phyloP scores from a whole-genome alignment of 768 basidiomycete species.

The Mycena epipterygia region DNA sequence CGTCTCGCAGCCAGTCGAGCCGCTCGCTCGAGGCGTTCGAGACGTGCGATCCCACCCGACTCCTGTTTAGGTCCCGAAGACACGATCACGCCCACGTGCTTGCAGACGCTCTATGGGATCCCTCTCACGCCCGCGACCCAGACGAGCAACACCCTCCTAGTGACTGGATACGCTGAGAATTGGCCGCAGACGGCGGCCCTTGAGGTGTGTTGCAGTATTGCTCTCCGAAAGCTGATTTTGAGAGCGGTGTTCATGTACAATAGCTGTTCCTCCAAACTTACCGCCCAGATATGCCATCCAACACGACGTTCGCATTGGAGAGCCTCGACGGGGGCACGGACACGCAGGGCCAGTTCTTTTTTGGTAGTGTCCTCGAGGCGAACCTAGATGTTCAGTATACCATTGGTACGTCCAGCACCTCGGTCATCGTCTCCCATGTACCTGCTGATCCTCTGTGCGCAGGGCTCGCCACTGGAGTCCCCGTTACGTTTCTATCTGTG shows the following conservation, averaged over 20 bases:
- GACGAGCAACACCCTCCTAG: no score
- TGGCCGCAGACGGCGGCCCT: no score
- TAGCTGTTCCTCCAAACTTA: no score
- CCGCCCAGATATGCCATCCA: no score
- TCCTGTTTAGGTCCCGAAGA: neutral
- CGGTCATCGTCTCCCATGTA: neutral
- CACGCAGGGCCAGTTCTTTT: no score
- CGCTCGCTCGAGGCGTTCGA: slow-evolving; percentile 5
- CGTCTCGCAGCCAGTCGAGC: slow-evolving; percentile 18
- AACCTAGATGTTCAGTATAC: slow-evolving; percentile 35
- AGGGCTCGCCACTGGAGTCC: slow-evolving; percentile 1
- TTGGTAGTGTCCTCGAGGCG: neutral
- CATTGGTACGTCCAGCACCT: slow-evolving; percentile 23
- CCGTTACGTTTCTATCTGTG: slow-evolving; percentile 13
- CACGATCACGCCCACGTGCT: slow-evolving; percentile 48
- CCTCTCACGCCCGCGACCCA: slow-evolving; percentile 45
- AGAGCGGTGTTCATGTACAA: no score
- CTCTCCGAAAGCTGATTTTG: no score
- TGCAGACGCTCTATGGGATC: slow-evolving; percentile 52
- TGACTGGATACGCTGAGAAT: no score
- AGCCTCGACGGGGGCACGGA: no score
- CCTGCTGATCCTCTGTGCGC: no score
- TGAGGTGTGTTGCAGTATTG: no score
- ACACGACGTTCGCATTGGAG: no score
- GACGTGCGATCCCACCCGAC: slow-evolving; percentile 37